phyloP scores from a whole-genome alignment of 2,329 filamentous ascomycete species.

The Pseudogymnoascus sp. region DNA sequence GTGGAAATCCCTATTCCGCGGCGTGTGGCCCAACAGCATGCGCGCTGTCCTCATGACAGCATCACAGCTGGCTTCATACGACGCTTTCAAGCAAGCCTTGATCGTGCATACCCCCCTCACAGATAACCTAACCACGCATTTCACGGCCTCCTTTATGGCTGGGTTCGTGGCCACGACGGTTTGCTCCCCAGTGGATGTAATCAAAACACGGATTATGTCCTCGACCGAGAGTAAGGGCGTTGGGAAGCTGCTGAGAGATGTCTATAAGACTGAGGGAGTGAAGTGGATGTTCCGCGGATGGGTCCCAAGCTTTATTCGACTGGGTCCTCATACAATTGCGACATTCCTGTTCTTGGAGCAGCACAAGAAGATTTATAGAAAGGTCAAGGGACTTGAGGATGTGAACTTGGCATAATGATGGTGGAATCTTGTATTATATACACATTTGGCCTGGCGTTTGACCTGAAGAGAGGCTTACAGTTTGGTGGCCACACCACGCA shows the following conservation, averaged over 20 bases:
- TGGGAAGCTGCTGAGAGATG: constrained; percentile 52
- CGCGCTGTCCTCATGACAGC: constrained; percentile 84
- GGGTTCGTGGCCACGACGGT: constrained; percentile 79
- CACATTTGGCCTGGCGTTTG: not conserved
- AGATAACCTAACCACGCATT: constrained; percentile 69
- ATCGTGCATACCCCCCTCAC: constrained; percentile 56
- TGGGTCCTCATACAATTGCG: constrained; percentile 73
- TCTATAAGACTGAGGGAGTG: constrained; percentile 63
- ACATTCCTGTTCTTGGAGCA: constrained; percentile 83
- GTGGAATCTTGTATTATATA: constrained; percentile 1
- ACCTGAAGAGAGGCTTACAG: not conserved
- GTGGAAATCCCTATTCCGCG: constrained; percentile 66
- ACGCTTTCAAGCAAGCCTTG: constrained; percentile 67
- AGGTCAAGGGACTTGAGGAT: constrained; percentile 31
- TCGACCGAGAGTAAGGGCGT: constrained; percentile 49
- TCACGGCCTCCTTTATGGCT: constrained; percentile 67
- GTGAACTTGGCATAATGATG: not conserved
- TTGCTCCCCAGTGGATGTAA: constrained; percentile 78
- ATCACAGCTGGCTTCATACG: constrained; percentile 75
- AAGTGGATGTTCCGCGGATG: constrained; percentile 86
- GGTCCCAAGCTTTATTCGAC: constrained; percentile 65
- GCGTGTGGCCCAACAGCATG: constrained; percentile 73
- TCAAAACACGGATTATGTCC: constrained; percentile 85
- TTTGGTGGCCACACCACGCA: constrained; percentile 3
- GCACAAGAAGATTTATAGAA: constrained; percentile 70